Evolutionary conservation across 1,139 yeast species (phyloP).

Genomic region (Zygosaccharomyces pseudobailii): DNA sequence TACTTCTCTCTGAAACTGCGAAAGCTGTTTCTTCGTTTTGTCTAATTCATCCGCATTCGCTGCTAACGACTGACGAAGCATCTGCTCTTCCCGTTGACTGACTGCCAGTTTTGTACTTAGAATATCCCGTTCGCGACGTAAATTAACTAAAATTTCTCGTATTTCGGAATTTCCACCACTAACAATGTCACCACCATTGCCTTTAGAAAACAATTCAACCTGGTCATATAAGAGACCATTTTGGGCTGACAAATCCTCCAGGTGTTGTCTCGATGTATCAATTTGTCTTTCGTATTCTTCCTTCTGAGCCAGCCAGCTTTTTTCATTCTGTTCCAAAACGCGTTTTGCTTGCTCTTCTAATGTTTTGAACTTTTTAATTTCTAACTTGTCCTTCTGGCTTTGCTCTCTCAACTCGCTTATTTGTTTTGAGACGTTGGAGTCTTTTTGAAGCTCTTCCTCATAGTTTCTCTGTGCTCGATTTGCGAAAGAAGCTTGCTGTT

Average conservation of each 20-base stretch:
- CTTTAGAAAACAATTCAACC: constrained; percentile 43
- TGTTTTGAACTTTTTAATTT: constrained; percentile 37
- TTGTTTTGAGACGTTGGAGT: constrained; percentile 49
- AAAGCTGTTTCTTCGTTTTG: constrained; percentile 7
- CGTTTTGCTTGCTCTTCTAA: constrained; percentile 34
- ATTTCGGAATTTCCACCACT: constrained; percentile 21
- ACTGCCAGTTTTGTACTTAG: constrained; percentile 55
- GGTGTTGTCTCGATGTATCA: constrained; percentile 41
- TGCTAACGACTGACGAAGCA: constrained; percentile 38
- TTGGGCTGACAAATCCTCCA: constrained; percentile 59
- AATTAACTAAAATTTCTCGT: constrained; percentile 50
- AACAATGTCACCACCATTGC: not conserved
- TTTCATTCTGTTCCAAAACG: constrained; percentile 36
- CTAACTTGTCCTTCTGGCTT: constrained; percentile 37
- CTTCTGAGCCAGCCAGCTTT: constrained; percentile 44
- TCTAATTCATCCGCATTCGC: constrained; percentile 32
- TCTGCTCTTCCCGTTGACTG: constrained; percentile 30
- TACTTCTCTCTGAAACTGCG: constrained; percentile 5
- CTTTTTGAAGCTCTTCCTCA: constrained; percentile 53
- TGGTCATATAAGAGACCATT: constrained; percentile 66
- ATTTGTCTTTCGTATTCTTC: constrained; percentile 51
- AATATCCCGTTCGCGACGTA: constrained; percentile 75
- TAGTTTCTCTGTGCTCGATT: constrained; percentile 52
- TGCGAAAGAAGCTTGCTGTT: constrained; percentile 47
- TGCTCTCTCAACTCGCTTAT: constrained; percentile 45